phyloP scores from a whole-genome alignment of 2,329 filamentous ascomycete species.

The Aspergillus persii region DNA sequence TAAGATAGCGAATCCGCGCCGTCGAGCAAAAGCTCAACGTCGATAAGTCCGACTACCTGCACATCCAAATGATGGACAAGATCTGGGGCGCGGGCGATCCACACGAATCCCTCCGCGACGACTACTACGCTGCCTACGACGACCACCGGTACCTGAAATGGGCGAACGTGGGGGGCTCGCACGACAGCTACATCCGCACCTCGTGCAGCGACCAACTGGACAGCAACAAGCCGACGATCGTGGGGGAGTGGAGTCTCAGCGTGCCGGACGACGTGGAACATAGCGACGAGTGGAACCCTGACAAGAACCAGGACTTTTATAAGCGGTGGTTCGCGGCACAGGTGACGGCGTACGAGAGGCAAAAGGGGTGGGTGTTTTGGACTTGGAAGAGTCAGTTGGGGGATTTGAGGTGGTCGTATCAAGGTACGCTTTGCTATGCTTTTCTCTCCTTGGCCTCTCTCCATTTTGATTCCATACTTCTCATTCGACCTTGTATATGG shows the following conservation, averaged over 20 bases:
- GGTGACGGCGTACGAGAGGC: conserved; percentile 54
- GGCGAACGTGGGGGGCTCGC: conserved; percentile 43
- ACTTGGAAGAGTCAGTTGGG: conserved; percentile 55
- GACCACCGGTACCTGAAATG: conserved; percentile 61
- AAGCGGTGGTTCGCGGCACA: conserved; percentile 58
- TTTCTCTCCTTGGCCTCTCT: not conserved
- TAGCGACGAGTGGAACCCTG: conserved; percentile 45
- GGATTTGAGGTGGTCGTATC: conserved; percentile 33
- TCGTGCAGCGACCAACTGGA: conserved; percentile 51
- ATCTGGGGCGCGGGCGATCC: conserved; percentile 59
- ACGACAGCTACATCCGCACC: conserved; percentile 51
- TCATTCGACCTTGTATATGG: conserved; percentile 24
- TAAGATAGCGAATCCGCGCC: conserved; percentile 45
- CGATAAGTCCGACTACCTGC: conserved; percentile 44
- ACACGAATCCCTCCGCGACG: conserved; percentile 43
- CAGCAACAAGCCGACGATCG: conserved; percentile 48
- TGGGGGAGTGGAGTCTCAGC: conserved; percentile 60
- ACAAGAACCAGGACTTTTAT: conserved; percentile 53
- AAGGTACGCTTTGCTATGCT: conserved; percentile 15
- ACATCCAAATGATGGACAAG: conserved; percentile 55
- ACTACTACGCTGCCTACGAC: conserved; percentile 53
- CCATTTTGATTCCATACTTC: not conserved
- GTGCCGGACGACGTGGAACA: conserved; percentile 51
- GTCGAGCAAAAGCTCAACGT: conserved; percentile 49
- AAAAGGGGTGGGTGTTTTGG: conserved; percentile 59